Evolutionary conservation across 805 yeast species (phyloP).

Genomic region (Yamadazyma kitorensis): DNA sequence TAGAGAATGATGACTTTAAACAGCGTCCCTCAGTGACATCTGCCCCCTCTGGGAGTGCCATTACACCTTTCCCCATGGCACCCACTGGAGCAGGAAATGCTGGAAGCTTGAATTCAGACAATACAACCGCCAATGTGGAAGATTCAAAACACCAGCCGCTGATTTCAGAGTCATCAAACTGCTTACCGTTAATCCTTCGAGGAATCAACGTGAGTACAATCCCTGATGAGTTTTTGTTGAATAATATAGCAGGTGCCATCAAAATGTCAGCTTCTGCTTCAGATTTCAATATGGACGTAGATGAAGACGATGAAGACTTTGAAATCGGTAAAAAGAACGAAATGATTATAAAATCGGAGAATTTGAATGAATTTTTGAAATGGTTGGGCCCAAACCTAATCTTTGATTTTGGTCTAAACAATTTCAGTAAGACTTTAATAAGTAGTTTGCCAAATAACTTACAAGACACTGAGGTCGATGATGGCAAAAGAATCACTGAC

Average conservation of each 20-base stretch:
- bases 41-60: neutral
- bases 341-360: conserved; percentile 24
- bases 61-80: too few relatives aligned
- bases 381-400: conserved; percentile 42
- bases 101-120: neutral
- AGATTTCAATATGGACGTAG: conserved; percentile 33
- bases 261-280: conserved; percentile 17
- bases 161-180: conserved; percentile 48
- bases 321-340: conserved; percentile 27
- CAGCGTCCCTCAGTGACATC: neutral
- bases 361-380: conserved; percentile 32
- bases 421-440: conserved; percentile 11
- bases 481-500: conserved; percentile 1
- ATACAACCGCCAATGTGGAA: too few relatives aligned
- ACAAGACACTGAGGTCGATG: too few relatives aligned
- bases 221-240: conserved; percentile 49
- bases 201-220: conserved; percentile 62
- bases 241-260: conserved; percentile 25
- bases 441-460: conserved; percentile 7
- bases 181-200: conserved; percentile 65
- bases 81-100: too few relatives aligned
- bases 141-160: too few relatives aligned
- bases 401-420: conserved; percentile 32
- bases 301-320: conserved; percentile 33
- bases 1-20: conserved; percentile 13